Evolutionary conservation across 2,329 filamentous ascomycete species (phyloP), one percentile per base, ranked within the genome.

Genomic region (Aphanoascus verrucosus): DNA sequence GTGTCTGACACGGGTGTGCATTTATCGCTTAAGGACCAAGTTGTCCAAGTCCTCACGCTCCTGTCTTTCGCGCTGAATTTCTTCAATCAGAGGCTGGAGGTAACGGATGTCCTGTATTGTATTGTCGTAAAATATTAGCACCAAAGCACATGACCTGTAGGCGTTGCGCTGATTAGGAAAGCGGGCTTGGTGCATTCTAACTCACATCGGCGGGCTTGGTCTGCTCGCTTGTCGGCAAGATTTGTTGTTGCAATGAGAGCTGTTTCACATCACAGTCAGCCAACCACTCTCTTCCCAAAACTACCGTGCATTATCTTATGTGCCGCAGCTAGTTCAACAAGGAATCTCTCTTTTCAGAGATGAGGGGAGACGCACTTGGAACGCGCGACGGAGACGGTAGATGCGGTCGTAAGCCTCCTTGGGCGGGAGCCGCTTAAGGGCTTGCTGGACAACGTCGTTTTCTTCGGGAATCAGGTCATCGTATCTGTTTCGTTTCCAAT

Each of bases 391-490:
- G 73, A 98, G 82, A 68, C 93, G 90, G 84, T 89, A 98, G 71
- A 97, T 83, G 71, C 93, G 91, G 77, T 98, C 93, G 77, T 97
- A 97, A 65, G 84, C 80, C 70, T 93, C 88, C 78, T 94, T 88
- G 65, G 88, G 80, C 55, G 86, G 82, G 58, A 98, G 86, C 70
- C 93, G 88, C 80, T 87, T 86, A 67, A 98, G 81, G 59, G 93
- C 93, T 64, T 84, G 80, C 73, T 93, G 85, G 65, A 95, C 88
- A 55, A 78, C 75, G 65, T 93, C 86, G 77, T 80, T 85, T 77
- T 98, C 93, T 75, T 98, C 93, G 69, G 86, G 82, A 70, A 96
- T 86, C 70, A 98, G 76, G 71, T 98, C 93, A 74, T 98, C 93
- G 79, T 84, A 83, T 74, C 93, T 97, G 69, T 63, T 60, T 55